phyloP scores from a whole-genome alignment of 192 early-diverging fungal genomes.

The Dimargaris xerosporica region DNA sequence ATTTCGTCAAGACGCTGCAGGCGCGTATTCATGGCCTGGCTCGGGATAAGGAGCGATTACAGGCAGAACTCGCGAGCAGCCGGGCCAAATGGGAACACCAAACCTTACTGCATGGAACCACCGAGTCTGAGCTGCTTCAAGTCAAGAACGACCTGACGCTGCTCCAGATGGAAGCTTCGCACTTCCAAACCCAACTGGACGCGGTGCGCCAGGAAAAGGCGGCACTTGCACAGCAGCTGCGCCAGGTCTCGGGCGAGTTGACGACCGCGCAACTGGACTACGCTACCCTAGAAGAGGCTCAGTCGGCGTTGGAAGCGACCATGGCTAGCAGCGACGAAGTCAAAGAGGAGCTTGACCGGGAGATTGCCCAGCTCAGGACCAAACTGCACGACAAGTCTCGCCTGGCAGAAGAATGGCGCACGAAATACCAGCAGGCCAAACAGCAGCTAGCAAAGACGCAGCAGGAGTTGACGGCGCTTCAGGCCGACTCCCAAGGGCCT shows the following conservation, averaged over 20 bases:
- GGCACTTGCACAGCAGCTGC: background rate
- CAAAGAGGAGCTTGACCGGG: background rate
- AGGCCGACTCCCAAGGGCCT: background rate
- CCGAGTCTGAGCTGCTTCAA: conserved; percentile 2
- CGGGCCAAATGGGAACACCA: background rate
- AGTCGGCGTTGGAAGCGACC: background rate
- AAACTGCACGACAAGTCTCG: background rate
- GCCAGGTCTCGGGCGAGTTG: background rate
- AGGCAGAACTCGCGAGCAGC: background rate
- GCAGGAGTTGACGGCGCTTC: background rate
- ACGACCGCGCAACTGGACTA: background rate
- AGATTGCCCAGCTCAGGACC: background rate
- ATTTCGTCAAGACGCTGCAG: background rate
- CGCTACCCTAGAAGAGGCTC: background rate
- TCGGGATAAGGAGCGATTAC: background rate
- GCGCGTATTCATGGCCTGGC: background rate
- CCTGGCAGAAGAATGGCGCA: background rate
- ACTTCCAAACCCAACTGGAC: background rate
- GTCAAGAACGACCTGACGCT: background rate
- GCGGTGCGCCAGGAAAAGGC: background rate
- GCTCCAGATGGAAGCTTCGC: background rate
- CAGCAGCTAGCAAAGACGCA: background rate
- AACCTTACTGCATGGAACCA: background rate
- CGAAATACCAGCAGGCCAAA: background rate
- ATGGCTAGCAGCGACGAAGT: background rate